Evolutionary conservation across 306 rosid genomes (phyloP), one percentile per base, ranked within the genome.

Genomic region (Cercis canadensis): DNA sequence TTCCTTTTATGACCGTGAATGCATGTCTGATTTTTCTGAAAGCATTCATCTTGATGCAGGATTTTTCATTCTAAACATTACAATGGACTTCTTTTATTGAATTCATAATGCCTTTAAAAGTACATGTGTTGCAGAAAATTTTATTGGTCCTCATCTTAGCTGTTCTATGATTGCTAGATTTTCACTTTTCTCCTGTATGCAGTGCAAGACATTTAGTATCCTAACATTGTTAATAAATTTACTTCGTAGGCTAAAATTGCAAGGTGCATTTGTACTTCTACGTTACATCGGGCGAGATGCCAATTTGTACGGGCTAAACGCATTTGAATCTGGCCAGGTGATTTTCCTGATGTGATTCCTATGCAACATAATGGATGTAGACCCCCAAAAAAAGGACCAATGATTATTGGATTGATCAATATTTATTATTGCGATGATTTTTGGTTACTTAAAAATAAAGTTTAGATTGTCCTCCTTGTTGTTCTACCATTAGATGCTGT

Each of bases 261-360:
- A 57, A 0, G 99, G 99, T 44, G 59, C 81, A 1, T 40, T 15
- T 69, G 91, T 81, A 57, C 95, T 91, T 43, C 89, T 94, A 15
- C 92, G 92, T 7, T 78, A 86, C 51, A 47, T 94, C 59, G 97
- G 86, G 37, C 83, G 87, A 52, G 75, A 72, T 78, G 61, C 90
- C 44, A 71, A 87, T 81, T 86, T 89, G 66, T 89, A 84, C 44
- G 96, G 96, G 12, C 78, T 70, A 70, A 78, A 87, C 72, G 86
- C 90, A 31, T 60, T 79, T 62, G 88, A 89, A 50, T 57, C 89
- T 77, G 50, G 79, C 72, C 96, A 88, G 88, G 97, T 91, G 29
- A 81, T 81, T 83, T 75, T 74, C 46, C 5, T 45, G 14, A 31
- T 57, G 46, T 64, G 19, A 39, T 47, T 24, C 37, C 39, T 57